Evolutionary conservation across 148 eudicot species (phyloP).

Genomic region (Simmondsia chinensis): DNA sequence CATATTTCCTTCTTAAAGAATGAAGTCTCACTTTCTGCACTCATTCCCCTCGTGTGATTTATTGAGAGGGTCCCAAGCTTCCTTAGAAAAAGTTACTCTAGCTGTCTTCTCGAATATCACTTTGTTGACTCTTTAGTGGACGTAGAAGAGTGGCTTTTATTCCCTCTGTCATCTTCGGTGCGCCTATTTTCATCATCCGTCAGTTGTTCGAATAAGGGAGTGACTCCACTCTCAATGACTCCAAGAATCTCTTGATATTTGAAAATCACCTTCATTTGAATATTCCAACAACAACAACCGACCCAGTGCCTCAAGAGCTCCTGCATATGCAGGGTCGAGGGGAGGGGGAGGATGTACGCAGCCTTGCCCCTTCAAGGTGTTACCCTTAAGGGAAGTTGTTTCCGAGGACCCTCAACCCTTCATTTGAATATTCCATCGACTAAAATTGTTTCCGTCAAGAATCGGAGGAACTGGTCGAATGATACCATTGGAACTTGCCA

Average conservation of each 20-base stretch:
- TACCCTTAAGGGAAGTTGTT: too few species aligned
- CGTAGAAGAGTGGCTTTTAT: neutral
- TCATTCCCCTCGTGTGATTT: neutral
- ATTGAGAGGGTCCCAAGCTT: neutral
- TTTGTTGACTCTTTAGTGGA: conserved; percentile 2
- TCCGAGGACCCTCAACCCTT: too few species aligned
- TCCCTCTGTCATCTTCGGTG: neutral
- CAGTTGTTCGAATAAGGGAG: neutral
- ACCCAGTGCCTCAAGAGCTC: too few species aligned
- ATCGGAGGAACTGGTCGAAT: too few species aligned
- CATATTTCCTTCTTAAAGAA: conserved; percentile 6
- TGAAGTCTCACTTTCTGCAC: conserved; percentile 6
- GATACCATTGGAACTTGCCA: too few species aligned
- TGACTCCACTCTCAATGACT: neutral
- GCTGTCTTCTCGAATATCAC: conserved; percentile 4
- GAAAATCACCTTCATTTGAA: neutral
- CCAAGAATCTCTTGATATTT: neutral
- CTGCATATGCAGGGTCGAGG: too few species aligned
- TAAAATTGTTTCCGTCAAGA: too few species aligned
- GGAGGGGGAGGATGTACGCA: too few species aligned
- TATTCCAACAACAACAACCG: neutral
- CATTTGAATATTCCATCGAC: too few species aligned
- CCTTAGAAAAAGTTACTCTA: neutral
- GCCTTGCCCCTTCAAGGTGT: too few species aligned
- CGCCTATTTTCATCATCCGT: neutral